A percentile compares a stretch with the other conserved stretches of the same genome.
Evolutionary conservation across 2,329 filamentous ascomycete genomes (phyloP).

Genomic region (Scorias spongiosa): DNA sequence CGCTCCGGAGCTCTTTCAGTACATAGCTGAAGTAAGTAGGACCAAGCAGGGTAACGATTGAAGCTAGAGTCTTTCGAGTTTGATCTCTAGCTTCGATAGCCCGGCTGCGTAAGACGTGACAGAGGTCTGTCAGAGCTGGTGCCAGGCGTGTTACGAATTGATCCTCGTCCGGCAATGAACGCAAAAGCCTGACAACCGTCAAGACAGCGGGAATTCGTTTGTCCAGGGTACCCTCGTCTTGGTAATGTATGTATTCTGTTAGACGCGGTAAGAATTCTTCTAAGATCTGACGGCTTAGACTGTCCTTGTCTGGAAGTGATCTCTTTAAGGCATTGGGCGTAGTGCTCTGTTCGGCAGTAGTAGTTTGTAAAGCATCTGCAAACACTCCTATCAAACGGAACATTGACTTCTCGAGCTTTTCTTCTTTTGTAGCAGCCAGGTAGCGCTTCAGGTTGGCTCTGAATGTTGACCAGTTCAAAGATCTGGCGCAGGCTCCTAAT

Average conservation of each 20-base stretch:
- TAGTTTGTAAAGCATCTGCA: conserved; percentile 56
- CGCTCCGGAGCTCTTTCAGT: conserved; percentile 74
- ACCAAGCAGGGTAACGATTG: conserved; percentile 69
- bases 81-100: conserved; percentile 80
- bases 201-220: conserved; percentile 80
- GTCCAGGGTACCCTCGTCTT: conserved; percentile 88
- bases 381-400: conserved; percentile 69
- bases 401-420: conserved; percentile 64
- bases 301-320: not conserved
- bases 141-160: conserved; percentile 63
- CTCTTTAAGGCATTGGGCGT: not conserved
- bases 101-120: conserved; percentile 80
- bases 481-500: conserved; percentile 58
- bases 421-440: conserved; percentile 60
- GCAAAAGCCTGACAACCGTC: conserved; percentile 74
- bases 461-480: conserved; percentile 82
- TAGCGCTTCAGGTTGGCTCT: conserved; percentile 72
- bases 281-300: conserved; percentile 32
- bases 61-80: conserved; percentile 71
- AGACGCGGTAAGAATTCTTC: conserved; percentile 65
- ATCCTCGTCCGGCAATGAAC: conserved; percentile 52
- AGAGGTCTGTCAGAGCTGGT: conserved; percentile 77
- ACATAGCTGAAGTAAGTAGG: conserved; percentile 78
- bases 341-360: conserved; percentile 22
- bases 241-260: conserved; percentile 76